Conservation (phyloP, 768 basidiomycete species). For the Russula emetica region DNA sequence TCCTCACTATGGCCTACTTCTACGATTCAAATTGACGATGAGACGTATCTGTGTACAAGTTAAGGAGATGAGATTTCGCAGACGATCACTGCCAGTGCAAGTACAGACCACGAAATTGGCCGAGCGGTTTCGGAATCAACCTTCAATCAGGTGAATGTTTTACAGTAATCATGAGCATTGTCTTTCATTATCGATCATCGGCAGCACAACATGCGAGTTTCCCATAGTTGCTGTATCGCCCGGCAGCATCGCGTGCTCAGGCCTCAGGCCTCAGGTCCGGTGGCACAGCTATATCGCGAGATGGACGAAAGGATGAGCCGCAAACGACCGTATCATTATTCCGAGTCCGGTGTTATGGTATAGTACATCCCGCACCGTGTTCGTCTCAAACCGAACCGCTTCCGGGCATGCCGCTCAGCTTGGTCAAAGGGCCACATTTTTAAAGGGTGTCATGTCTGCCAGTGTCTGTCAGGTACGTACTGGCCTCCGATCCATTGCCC, state of each 20-base stretch:
- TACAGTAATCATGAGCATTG: background rate
- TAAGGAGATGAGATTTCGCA: background rate
- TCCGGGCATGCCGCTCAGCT: background rate
- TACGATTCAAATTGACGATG: background rate
- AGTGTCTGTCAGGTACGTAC: background rate
- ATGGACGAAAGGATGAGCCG: background rate
- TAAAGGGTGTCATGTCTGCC: background rate
- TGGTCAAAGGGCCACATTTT: background rate
- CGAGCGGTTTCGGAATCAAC: background rate
- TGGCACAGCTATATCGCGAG: background rate
- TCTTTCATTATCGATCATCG: background rate
- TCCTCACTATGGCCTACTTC: background rate
- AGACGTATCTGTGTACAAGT: background rate
- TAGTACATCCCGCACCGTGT: background rate
- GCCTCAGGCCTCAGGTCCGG: too few relatives aligned
- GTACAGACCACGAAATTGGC: background rate
- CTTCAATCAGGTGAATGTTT: background rate
- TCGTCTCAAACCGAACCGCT: slow-evolving; percentile 1
- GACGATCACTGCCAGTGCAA: background rate
- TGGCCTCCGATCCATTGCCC: background rate
- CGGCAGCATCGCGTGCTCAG: background rate
- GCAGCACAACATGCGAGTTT: background rate
- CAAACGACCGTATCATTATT: background rate
- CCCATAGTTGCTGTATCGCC: background rate
- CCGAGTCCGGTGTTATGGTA: background rate